A percentile compares a stretch with the other conserved stretches of the same genome.
Evolutionary conservation across 176 grass and related monocot genomes (phyloP).

Genomic region (Hordeum marinum): DNA sequence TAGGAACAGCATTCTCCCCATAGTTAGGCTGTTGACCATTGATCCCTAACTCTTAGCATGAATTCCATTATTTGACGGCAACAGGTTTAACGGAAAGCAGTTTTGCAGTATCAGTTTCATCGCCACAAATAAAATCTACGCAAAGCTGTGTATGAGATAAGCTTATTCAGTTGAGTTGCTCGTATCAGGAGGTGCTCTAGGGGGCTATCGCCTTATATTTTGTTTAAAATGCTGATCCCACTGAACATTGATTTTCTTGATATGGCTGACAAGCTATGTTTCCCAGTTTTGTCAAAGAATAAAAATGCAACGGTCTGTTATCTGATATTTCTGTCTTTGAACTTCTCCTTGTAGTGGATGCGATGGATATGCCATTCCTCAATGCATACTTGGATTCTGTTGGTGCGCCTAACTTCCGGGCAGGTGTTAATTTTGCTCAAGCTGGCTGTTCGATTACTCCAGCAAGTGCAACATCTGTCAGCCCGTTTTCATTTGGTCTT

Average conservation of each 20-base stretch:
- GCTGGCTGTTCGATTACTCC: slow-evolving; percentile 92
- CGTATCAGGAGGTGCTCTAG: not conserved
- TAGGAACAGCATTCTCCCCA: not conserved
- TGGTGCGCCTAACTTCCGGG: slow-evolving; percentile 71
- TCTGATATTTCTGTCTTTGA: slow-evolving; percentile 1
- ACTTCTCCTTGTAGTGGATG: slow-evolving; percentile 66
- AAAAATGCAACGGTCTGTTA: not conserved
- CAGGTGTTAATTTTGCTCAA: slow-evolving; percentile 90
- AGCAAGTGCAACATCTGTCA: slow-evolving; percentile 86
- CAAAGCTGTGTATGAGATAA: not conserved
- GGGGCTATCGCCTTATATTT: not conserved
- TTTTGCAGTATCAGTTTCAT: not conserved
- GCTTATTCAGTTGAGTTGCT: not conserved
- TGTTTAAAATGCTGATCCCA: not conserved
- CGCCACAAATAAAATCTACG: not conserved
- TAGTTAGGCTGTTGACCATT: not conserved
- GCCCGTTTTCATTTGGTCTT: slow-evolving; percentile 83
- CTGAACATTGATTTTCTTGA: not conserved
- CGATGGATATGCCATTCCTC: slow-evolving; percentile 72
- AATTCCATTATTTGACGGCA: not conserved
- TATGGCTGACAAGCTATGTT: not conserved
- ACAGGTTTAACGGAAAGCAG: not conserved
- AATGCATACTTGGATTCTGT: slow-evolving; percentile 86
- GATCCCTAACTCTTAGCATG: not conserved
- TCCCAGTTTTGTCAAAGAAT: not conserved